Evolutionary conservation across 306 rosid species (phyloP).

Genomic region (Trichosanthes truncata): DNA sequence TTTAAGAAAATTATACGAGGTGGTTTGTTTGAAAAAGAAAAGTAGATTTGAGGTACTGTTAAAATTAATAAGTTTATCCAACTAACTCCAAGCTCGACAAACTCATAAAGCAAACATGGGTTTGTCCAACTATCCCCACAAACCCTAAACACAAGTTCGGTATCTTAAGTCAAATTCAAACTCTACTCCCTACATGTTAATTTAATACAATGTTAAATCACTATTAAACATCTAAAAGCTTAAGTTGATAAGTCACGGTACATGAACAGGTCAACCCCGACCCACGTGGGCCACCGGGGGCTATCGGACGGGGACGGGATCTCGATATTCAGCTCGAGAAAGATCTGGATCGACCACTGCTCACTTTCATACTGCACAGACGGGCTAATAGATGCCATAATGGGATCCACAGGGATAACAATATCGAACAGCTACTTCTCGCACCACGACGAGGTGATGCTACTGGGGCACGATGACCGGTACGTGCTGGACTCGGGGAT

Average conservation of each 20-base stretch:
- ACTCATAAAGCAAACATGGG: neutral
- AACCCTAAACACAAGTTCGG: no score
- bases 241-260: neutral
- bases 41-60: no score
- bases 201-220: no score
- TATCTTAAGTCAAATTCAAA: no score
- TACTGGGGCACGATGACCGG: slow-evolving; percentile 37
- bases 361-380: slow-evolving; percentile 47
- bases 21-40: no score
- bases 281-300: slow-evolving; percentile 45
- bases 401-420: slow-evolving; percentile 55
- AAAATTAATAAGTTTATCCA: neutral
- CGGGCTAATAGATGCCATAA: slow-evolving; percentile 53
- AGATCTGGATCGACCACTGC: slow-evolving; percentile 71
- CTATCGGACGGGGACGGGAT: slow-evolving; percentile 64
- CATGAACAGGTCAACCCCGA: slow-evolving; percentile 18
- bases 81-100: neutral
- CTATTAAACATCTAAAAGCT: no score
- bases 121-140: neutral
- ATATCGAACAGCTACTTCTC: slow-evolving; percentile 48
- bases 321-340: slow-evolving; percentile 32
- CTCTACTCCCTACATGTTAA: no score
- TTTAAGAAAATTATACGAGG: no score
- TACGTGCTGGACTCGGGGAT: slow-evolving; percentile 36
- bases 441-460: slow-evolving; percentile 63